Evolutionary conservation across 2,329 filamentous ascomycete genomes (phyloP).

Genomic region (Nakataea oryzae): DNA sequence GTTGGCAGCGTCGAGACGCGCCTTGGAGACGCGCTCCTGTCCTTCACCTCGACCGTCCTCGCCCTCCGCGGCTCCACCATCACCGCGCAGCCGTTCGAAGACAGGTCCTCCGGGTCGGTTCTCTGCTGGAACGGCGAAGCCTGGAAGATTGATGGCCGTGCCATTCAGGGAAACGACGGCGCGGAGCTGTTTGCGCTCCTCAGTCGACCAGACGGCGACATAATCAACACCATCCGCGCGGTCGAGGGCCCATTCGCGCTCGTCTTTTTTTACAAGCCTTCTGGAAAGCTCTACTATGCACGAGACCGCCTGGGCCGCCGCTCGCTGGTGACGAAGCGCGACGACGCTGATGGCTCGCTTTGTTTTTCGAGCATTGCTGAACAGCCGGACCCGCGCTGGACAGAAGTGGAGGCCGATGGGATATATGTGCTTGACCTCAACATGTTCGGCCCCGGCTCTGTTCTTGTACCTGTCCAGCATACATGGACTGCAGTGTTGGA

Average conservation of each 20-base stretch:
- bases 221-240: slow-evolving; percentile 43
- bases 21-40: slow-evolving; percentile 30
- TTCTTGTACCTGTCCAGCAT: not conserved
- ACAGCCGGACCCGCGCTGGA: slow-evolving; percentile 42
- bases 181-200: slow-evolving; percentile 56
- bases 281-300: slow-evolving; percentile 63
- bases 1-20: slow-evolving; percentile 29
- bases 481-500: slow-evolving; percentile 12
- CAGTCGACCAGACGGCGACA: slow-evolving; percentile 15
- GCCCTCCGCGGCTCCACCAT: slow-evolving; percentile 69
- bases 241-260: slow-evolving; percentile 85
- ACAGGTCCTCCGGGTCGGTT: slow-evolving; percentile 45
- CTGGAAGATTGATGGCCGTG: slow-evolving; percentile 57
- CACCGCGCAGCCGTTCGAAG: slow-evolving; percentile 62
- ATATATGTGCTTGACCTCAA: slow-evolving; percentile 59
- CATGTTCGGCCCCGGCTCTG: slow-evolving; percentile 1
- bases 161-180: slow-evolving; percentile 69
- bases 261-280: slow-evolving; percentile 61
- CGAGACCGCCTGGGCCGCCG: slow-evolving; percentile 80
- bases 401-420: slow-evolving; percentile 77
- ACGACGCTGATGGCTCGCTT: slow-evolving; percentile 31
- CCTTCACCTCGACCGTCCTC: slow-evolving; percentile 78
- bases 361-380: slow-evolving; percentile 64
- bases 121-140: slow-evolving; percentile 98
- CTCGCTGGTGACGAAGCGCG: slow-evolving; percentile 58